Percentiles rank a stretch among this genome's conserved stretches.
Conservation (phyloP, 495 filamentous ascomycete species). For the Xylaria scruposa region DNA sequence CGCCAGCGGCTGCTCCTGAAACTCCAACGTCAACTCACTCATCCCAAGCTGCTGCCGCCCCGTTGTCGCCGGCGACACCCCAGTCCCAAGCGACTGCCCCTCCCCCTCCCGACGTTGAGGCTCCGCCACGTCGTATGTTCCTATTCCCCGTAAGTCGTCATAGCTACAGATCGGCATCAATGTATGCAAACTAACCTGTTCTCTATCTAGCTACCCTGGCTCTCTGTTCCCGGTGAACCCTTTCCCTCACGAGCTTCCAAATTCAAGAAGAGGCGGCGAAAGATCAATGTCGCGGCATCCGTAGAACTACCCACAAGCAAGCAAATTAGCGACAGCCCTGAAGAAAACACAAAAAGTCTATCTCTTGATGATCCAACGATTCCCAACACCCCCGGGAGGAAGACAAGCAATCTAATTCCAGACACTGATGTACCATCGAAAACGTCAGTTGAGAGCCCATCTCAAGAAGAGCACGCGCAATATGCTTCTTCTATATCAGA, state of each 20-base stretch:
- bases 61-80: constrained; percentile 48
- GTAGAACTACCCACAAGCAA: constrained; percentile 46
- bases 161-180: background rate
- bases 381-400: constrained; percentile 40
- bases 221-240: constrained; percentile 69
- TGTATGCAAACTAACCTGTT: constrained; percentile 28
- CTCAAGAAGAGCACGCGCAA: constrained; percentile 8
- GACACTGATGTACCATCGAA: constrained; percentile 73
- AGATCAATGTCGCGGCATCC: constrained; percentile 35
- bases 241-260: constrained; percentile 64
- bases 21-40: constrained; percentile 53
- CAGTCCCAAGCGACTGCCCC: constrained; percentile 32
- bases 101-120: constrained; percentile 28
- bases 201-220: constrained; percentile 73
- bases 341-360: constrained; percentile 24
- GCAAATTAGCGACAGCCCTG: constrained; percentile 36
- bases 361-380: constrained; percentile 23
- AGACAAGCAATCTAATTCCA: constrained; percentile 53
- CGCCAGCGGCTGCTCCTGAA: constrained; percentile 41
- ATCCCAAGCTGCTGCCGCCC: constrained; percentile 47
- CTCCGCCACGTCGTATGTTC: constrained; percentile 49
- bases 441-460: constrained; percentile 20
- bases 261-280: constrained; percentile 45
- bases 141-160: constrained; percentile 66
- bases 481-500: constrained; percentile 31